A percentile compares a stretch with the other conserved stretches of the same genome.
Evolutionary conservation across 2,329 filamentous ascomycete genomes (phyloP).

Genomic region (Hypoxylon sp.): DNA sequence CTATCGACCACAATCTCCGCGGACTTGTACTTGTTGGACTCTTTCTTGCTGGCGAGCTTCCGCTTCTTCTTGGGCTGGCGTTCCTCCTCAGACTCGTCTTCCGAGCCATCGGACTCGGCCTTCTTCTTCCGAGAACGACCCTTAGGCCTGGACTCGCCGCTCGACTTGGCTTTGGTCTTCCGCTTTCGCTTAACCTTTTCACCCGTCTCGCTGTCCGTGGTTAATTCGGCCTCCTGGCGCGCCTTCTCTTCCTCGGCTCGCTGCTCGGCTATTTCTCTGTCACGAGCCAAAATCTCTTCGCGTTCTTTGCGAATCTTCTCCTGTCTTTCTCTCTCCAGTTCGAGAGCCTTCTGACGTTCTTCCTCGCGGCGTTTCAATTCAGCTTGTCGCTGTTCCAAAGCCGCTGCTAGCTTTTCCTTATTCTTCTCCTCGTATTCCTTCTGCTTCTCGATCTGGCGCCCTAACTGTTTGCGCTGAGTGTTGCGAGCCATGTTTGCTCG

Average conservation of each 20-base stretch:
- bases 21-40: conserved; percentile 83
- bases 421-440: conserved; percentile 95
- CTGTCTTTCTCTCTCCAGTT: conserved; percentile 79
- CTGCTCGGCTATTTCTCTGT: conserved; percentile 79
- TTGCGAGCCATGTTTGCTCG: conserved; percentile 98
- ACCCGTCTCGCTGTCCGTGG: conserved; percentile 84
- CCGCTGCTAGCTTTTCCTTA: conserved; percentile 86
- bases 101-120: conserved; percentile 66
- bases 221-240: conserved; percentile 82
- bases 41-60: conserved; percentile 65
- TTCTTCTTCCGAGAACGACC: conserved; percentile 67
- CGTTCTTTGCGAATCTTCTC: conserved; percentile 90
- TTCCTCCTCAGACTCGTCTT: conserved; percentile 64
- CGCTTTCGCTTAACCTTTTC: conserved; percentile 86
- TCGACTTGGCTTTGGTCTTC: conserved; percentile 63
- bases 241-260: conserved; percentile 78
- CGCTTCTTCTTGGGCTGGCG: conserved; percentile 74
- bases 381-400: conserved; percentile 83
- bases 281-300: conserved; percentile 81
- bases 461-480: conserved; percentile 92
- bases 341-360: conserved; percentile 75
- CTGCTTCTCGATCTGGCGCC: conserved; percentile 86
- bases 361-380: conserved; percentile 86
- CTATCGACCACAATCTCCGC: conserved; percentile 86
- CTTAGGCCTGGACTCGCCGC: conserved; percentile 61